These are phyloP conservation scores for Scleroderma bovista DNA, from an alignment of 768 basidiomycete genomes.

Conservation along the genomic window DNA sequence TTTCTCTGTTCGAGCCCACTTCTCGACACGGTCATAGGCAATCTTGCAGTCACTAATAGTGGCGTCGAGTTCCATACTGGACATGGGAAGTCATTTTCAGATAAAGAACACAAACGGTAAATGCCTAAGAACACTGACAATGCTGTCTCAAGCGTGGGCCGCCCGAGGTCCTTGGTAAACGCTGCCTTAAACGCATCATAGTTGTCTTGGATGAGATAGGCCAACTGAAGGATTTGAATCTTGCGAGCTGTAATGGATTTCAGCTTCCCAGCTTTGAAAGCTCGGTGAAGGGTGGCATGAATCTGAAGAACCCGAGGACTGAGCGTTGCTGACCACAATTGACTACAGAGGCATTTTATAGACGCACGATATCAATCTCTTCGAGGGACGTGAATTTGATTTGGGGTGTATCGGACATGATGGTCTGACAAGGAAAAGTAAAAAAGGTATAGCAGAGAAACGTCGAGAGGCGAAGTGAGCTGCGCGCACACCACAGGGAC, in stretches of 20 bases:
- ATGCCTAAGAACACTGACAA: slow-evolving; percentile 36
- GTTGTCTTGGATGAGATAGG: slow-evolving; percentile 73
- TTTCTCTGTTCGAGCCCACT: slow-evolving; percentile 66
- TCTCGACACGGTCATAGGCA: slow-evolving; percentile 59
- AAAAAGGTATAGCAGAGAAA: too few species aligned
- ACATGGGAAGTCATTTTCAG: background rate
- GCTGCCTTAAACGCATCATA: slow-evolving; percentile 52
- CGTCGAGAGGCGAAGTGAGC: too few species aligned
- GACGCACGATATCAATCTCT: slow-evolving; percentile 45
- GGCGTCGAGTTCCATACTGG: slow-evolving; percentile 56
- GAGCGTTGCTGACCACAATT: background rate
- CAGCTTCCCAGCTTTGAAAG: slow-evolving; percentile 61
- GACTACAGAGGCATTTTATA: background rate
- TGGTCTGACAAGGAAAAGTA: too few species aligned
- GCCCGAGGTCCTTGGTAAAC: slow-evolving; percentile 55
- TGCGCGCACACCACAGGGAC: too few species aligned
- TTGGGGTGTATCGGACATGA: slow-evolving; percentile 25
- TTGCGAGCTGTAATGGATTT: slow-evolving; percentile 65
- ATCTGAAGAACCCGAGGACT: slow-evolving; percentile 38
- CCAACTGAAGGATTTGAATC: slow-evolving; percentile 70
- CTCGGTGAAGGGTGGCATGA: slow-evolving; percentile 46
- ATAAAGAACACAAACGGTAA: background rate
- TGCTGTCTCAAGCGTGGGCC: slow-evolving; percentile 53
- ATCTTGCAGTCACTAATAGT: slow-evolving; percentile 49
- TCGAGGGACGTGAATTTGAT: slow-evolving; percentile 46